Percentiles rank a stretch among this genome's conserved stretches.
These are phyloP conservation scores for Phlyctochytrium bullatum DNA, from an alignment of 192 early-diverging fungal genomes.

Conservation along the genomic window DNA sequence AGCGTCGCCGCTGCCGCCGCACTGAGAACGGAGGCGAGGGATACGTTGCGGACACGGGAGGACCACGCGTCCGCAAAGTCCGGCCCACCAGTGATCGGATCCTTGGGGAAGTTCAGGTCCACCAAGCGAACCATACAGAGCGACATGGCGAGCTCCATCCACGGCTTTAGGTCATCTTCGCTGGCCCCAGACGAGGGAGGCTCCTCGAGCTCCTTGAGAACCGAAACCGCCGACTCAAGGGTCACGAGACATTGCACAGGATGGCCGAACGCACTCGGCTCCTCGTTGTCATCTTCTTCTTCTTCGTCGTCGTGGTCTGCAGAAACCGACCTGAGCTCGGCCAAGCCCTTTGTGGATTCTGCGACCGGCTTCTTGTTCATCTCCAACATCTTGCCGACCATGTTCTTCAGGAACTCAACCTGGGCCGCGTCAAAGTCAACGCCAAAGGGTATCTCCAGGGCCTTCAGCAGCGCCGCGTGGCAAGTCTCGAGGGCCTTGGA, in stretches of 20 bases:
- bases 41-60: constrained; percentile 11
- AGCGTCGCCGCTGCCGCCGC: constrained; percentile 18
- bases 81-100: constrained; percentile 2
- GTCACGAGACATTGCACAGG: background rate
- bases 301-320: too few species aligned
- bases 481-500: background rate
- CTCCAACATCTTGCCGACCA: background rate
- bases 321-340: too few species aligned
- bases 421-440: background rate
- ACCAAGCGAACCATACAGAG: constrained; percentile 20
- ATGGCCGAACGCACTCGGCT: background rate
- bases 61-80: constrained; percentile 31
- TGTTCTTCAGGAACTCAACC: background rate
- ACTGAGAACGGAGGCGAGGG: constrained; percentile 10
- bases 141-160: constrained; percentile 23
- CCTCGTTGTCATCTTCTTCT: background rate
- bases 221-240: background rate
- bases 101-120: constrained; percentile 18
- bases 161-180: constrained; percentile 13
- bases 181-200: background rate
- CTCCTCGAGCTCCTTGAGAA: background rate
- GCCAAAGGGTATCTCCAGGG: background rate
- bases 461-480: background rate
- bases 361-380: background rate
- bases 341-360: background rate